Evolutionary conservation across 2,329 filamentous ascomycete species (phyloP), one percentile per base, ranked within the genome.

Genomic region (Botrytis byssoidea): DNA sequence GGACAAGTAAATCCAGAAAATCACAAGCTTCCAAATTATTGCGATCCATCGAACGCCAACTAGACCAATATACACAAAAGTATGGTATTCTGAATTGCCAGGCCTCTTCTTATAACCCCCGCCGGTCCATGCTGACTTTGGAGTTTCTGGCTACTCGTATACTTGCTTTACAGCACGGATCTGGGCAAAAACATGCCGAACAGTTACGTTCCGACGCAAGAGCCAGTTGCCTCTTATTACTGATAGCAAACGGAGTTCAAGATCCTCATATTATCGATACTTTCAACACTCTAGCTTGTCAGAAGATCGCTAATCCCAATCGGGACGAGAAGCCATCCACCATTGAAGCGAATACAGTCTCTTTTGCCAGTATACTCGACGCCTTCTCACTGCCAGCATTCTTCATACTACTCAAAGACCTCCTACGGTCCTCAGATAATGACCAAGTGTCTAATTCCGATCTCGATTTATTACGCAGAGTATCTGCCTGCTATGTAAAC

Each of bases 141-240:
- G 71, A 73, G 55, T 73, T 73, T 22, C 20, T 73, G 46, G 46
- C 63, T 35, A 73, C 71, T 32, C 71, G 71, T 18, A 73, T 73
- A 61, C 51, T 73, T 55, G 71, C 42, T n/a, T 22, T 69, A n/a
- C 46, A 73, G 48, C 64, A 73, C 8, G 55, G 71, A 22, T 60
- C 20, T 42, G 71, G 68, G 48, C 63, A n/a, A 73, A 29, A 48
- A 29, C 64, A 73, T 73, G 25, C 25, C 22, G 48, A 61, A 3
- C 51, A 73, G 63, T 64, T 73, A 25, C 37, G 64, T 44, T 73
- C 46, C 9, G 71, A 73, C 51, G 71, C 71, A 61, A 73, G 55
- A 51, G 42, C 46, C 10, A 73, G 71, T 64, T 73, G 63, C 29
- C 20, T 61, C 5, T 73, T 68, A 35, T 9, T 68, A 4, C n/a